phyloP scores from a whole-genome alignment of 352 stramenopile genomes.

The Phytophthora foliorum region DNA sequence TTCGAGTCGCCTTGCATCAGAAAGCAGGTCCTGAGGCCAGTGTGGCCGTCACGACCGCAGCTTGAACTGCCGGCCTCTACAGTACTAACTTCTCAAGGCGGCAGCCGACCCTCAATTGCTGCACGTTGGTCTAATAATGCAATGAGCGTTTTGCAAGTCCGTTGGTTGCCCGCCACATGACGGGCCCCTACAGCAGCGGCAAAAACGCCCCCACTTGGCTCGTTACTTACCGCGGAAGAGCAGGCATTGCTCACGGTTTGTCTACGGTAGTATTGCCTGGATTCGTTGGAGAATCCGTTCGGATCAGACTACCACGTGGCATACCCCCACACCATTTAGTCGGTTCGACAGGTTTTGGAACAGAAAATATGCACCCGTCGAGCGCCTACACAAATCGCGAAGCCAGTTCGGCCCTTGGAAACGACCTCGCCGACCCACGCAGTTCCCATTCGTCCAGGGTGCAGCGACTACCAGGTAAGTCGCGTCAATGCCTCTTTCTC shows the following conservation, averaged over 20 bases:
- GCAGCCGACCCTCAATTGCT: too few species aligned
- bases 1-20: not conserved
- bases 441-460: constrained; percentile 32
- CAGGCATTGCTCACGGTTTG: not conserved
- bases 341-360: not conserved
- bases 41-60: not conserved
- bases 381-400: constrained; percentile 17
- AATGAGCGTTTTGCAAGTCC: not conserved
- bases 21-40: not conserved
- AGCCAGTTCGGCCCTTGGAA: constrained; percentile 28
- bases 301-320: not conserved
- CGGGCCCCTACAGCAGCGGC: too few species aligned
- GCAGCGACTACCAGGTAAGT: not conserved
- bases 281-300: not conserved
- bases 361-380: constrained; percentile 34
- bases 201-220: not conserved
- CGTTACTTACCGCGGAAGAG: not conserved
- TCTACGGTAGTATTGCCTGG: not conserved
- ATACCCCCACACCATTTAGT: not conserved
- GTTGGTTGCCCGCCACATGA: not conserved
- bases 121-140: not conserved
- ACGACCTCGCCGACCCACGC: constrained; percentile 22
- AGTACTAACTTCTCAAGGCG: too few species aligned
- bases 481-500: not conserved
- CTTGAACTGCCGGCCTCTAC: too few species aligned